Percentiles rank a stretch among this genome's conserved stretches.
These are phyloP conservation scores for Plectranthus barbatus DNA, from an alignment of 257 asterid genomes.

Conservation along the genomic window DNA sequence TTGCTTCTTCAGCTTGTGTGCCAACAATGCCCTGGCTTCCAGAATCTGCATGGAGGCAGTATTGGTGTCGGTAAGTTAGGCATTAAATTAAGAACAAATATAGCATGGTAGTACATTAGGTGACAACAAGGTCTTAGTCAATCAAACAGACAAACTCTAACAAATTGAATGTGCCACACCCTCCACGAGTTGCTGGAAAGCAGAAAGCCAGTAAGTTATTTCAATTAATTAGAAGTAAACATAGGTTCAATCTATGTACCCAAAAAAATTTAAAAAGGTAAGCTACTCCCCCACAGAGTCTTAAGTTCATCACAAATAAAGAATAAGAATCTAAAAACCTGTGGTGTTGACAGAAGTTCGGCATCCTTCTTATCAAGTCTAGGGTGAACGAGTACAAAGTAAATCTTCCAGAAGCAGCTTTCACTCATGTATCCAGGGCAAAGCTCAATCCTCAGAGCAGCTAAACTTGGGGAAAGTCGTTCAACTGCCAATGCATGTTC, in stretches of 20 bases:
- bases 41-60: slow-evolving; percentile 42
- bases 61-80: too few species aligned
- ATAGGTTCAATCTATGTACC: neutral
- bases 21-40: slow-evolving; percentile 62
- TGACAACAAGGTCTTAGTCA: neutral
- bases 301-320: neutral
- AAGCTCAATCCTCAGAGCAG: slow-evolving; percentile 78
- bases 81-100: neutral
- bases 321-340: slow-evolving; percentile 34
- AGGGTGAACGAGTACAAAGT: slow-evolving; percentile 84
- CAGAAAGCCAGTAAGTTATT: neutral
- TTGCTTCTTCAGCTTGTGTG: slow-evolving; percentile 41
- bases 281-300: neutral
- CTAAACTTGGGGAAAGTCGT: slow-evolving; percentile 63
- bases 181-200: too few species aligned
- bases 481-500: slow-evolving; percentile 92
- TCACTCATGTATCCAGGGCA: slow-evolving; percentile 90
- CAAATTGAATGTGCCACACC: too few species aligned
- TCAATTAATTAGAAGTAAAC: neutral
- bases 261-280: neutral
- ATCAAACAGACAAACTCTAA: neutral
- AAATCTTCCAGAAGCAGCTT: slow-evolving; percentile 80
- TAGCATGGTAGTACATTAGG: neutral
- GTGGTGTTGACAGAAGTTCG: slow-evolving; percentile 61
- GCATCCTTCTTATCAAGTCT: slow-evolving; percentile 59